These are phyloP conservation scores for Castanea mollissima DNA, from an alignment of 306 rosid species.

Conservation along the genomic window DNA sequence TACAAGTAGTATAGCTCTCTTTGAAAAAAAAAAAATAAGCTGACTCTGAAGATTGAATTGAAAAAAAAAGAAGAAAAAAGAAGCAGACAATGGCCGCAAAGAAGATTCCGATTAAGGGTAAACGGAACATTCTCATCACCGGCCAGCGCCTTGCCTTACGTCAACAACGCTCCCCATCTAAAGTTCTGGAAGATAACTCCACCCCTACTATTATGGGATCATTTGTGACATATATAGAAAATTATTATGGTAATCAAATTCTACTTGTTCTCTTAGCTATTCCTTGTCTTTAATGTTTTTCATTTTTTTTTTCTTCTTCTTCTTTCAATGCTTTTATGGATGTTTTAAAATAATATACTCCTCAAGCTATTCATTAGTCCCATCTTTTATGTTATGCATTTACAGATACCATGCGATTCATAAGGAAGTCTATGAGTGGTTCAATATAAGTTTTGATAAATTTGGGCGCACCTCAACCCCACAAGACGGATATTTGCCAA, in stretches of 20 bases:
- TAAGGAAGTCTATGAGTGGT: constrained; percentile 81
- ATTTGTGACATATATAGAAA: not conserved
- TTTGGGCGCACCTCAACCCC: constrained; percentile 89
- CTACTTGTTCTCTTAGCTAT: not conserved
- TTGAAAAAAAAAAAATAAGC: too few relatives aligned
- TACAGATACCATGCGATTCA: constrained; percentile 62
- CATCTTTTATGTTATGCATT: constrained; percentile 20
- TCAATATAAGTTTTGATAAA: constrained; percentile 79
- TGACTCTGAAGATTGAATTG: too few relatives aligned
- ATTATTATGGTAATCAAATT: too few relatives aligned
- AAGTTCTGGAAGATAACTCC: constrained; percentile 89
- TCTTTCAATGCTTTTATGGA: not conserved
- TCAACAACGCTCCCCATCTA: constrained; percentile 94
- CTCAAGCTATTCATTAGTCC: not conserved
- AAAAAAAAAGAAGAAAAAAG: too few relatives aligned
- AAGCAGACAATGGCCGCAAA: constrained; percentile 24
- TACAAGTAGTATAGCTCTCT: too few relatives aligned
- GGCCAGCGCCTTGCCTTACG: constrained; percentile 91
- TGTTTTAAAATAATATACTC: not conserved
- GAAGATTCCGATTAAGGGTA: constrained; percentile 67
- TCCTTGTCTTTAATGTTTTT: not conserved
- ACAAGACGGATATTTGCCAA: constrained; percentile 86
- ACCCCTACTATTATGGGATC: constrained; percentile 34
- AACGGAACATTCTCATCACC: constrained; percentile 90
- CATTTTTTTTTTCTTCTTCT: not conserved